Conservation (phyloP, 2,329 filamentous ascomycete genomes). For the Epichloe amarillans region DNA sequence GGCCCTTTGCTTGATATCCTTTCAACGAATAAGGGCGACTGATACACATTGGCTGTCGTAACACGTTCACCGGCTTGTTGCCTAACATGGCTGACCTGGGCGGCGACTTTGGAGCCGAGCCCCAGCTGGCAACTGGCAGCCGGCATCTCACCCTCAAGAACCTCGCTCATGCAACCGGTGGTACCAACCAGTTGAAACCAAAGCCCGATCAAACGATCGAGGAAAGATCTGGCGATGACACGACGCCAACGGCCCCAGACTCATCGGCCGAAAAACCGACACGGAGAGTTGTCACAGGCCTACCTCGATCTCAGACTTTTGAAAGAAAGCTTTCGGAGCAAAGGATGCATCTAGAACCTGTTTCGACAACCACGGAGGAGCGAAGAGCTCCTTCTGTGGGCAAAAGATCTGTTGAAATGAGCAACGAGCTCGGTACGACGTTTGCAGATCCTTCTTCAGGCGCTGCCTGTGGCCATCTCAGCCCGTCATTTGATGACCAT, state of each 20-base stretch:
- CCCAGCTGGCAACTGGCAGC: conserved; percentile 14
- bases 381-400: conserved; percentile 60
- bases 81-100: conserved; percentile 20
- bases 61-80: background rate
- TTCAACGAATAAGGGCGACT: background rate
- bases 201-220: conserved; percentile 1
- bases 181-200: conserved; percentile 5
- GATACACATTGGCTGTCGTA: background rate
- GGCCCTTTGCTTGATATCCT: background rate
- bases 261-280: conserved; percentile 7
- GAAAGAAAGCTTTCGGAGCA: conserved; percentile 72
- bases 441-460: conserved; percentile 28
- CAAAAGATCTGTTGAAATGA: conserved; percentile 15
- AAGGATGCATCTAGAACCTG: conserved; percentile 57
- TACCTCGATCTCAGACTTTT: conserved; percentile 68
- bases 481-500: conserved; percentile 2
- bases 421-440: conserved; percentile 13
- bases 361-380: conserved; percentile 49
- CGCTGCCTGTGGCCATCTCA: conserved; percentile 30
- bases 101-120: conserved; percentile 16
- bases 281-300: conserved; percentile 58
- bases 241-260: background rate
- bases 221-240: background rate
- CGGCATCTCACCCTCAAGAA: conserved; percentile 17
- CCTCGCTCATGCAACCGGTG: conserved; percentile 12